These are phyloP conservation scores for Trypanosoma mega DNA, from an alignment of 208 protist species.

Conservation along the genomic window DNA sequence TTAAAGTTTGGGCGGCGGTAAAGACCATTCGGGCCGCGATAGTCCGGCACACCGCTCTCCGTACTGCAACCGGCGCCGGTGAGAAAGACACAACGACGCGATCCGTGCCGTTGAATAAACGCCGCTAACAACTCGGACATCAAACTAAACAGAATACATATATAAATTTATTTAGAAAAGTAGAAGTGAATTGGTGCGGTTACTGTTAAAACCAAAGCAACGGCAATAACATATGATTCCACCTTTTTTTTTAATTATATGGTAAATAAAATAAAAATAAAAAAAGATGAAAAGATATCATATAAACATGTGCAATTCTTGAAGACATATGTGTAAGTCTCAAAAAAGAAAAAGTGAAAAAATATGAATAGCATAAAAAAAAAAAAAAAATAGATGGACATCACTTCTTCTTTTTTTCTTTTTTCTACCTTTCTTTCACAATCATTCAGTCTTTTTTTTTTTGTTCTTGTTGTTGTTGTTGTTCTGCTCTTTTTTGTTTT, in stretches of 20 bases:
- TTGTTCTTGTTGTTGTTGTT: not conserved
- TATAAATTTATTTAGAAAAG: too few relatives aligned
- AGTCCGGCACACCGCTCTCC: slow-evolving; percentile 84
- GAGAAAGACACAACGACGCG: slow-evolving; percentile 39
- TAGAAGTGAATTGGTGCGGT: too few relatives aligned
- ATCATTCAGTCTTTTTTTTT: not conserved
- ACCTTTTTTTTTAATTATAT: not conserved
- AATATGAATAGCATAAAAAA: slow-evolving; percentile 1
- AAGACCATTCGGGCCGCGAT: slow-evolving; percentile 62
- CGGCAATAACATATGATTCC: too few relatives aligned
- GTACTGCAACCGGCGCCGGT: slow-evolving; percentile 87
- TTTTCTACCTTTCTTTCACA: not conserved
- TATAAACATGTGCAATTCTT: too few relatives aligned
- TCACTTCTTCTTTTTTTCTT: not conserved
- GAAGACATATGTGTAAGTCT: not conserved
- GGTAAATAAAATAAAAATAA: not conserved
- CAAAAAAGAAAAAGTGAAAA: not conserved
- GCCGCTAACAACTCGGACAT: slow-evolving; percentile 19
- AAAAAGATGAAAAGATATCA: not conserved
- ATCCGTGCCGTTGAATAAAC: slow-evolving; percentile 29
- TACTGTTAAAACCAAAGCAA: too few relatives aligned
- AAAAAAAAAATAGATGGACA: not conserved
- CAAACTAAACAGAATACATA: too few relatives aligned
- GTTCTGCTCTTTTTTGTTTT: not conserved
- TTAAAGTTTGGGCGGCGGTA: slow-evolving; percentile 69